Percentiles rank a stretch among this genome's conserved stretches.
Evolutionary conservation across 2,329 filamentous ascomycete genomes (phyloP).

Genomic region (Zymoseptoria brevis): DNA sequence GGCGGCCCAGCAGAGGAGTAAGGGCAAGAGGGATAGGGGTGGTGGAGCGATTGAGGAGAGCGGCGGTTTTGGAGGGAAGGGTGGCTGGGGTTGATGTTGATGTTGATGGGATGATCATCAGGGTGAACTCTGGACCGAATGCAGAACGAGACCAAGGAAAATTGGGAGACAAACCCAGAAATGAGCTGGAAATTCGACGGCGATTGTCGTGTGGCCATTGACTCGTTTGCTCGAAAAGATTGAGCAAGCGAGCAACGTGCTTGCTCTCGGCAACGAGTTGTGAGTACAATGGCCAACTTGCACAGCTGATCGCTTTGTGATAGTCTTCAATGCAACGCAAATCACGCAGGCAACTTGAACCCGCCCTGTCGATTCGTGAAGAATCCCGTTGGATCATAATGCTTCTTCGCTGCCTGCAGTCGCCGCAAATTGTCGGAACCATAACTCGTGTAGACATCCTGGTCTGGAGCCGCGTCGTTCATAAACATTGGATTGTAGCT

Average conservation of each 20-base stretch:
- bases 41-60: constrained; percentile 25
- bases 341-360: constrained; percentile 15
- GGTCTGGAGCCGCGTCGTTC: constrained; percentile 19
- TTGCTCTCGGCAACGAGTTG: background rate
- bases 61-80: constrained; percentile 30
- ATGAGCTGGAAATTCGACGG: background rate
- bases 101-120: background rate
- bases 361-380: constrained; percentile 19
- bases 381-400: constrained; percentile 19
- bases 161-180: background rate
- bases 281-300: background rate
- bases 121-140: background rate
- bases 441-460: constrained; percentile 19
- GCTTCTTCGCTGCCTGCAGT: constrained; percentile 14
- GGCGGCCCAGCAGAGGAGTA: constrained; percentile 66
- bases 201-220: background rate
- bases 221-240: background rate
- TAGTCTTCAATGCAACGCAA: background rate
- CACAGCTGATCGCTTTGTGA: background rate
- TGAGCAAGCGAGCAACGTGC: background rate
- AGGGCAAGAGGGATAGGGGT: constrained; percentile 23
- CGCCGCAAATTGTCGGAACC: constrained; percentile 14
- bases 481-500: constrained; percentile 16
- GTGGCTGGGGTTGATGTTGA: constrained; percentile 23
- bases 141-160: background rate